Base-by-base conservation (phyloP, 352 stramenopile species). In the Globisporangium viniferum region DNA sequence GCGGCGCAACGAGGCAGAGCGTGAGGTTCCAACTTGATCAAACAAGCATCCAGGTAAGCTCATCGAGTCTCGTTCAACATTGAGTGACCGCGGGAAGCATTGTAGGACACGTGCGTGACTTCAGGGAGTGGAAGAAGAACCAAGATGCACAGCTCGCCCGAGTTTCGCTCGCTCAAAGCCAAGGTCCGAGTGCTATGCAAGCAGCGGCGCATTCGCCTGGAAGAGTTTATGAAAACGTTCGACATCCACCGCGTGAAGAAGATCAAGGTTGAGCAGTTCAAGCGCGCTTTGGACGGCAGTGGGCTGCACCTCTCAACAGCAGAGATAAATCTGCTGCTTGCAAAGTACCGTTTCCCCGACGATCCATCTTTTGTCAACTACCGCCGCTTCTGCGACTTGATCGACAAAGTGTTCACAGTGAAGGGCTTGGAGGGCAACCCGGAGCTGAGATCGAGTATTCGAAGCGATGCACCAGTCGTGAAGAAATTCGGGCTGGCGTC, bases 161-260 rank as follows among this genome's bases (percentile, higher is more conserved):
- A 95, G 64, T 94, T 94, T 68, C 82, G 84, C 20, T 90, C 82
- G 33, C 70, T 94, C 9, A 95, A 95, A 69, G 82, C 84, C 58
- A 92, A 92, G 72, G 79, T 93, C 51, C 84, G 86, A 29, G 68
- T 84, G 58, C 67, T 92, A 63, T 95, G 88, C 73, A 95, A 92
- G 74, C 84, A 95, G 67, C 82, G 83, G 18, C 84, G 88, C 33
- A 90, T 93, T 66, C 88, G 86, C 1, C 64, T 95, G 4, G 88
- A 95, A 73, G 86, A 94, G 68, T 95, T 95, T 53, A 95, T 95
- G 88, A 93, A 91, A 61, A 95, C 88, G 14, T 95, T 95, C 56
- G 88, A 95, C 72, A 67, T 89, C 20, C 88, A 95, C 64, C 80
- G 85, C 68, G 83, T 92, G 10, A 94, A 95, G 77, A 92, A 91